Conservation (phyloP, 108 stramenopile species). For the Phaeodactylum tricornutum region DNA sequence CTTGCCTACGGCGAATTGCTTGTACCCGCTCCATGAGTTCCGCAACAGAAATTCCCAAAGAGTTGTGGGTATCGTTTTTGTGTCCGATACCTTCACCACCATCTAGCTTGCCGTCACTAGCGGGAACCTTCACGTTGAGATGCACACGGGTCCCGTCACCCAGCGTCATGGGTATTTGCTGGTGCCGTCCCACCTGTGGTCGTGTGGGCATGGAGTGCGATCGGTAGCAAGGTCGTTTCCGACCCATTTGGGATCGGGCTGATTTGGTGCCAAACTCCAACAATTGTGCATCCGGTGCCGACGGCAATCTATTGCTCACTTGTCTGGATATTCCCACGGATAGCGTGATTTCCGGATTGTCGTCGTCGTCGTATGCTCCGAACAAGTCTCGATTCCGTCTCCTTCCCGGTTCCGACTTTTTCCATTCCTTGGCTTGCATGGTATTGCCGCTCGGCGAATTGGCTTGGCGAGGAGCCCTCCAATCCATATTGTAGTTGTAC, state of each 20-base stretch:
- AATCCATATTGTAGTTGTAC: too few relatives aligned
- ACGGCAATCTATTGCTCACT: background rate
- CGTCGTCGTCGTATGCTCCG: too few relatives aligned
- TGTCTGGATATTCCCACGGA: background rate
- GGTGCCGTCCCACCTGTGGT: background rate
- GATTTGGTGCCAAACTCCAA: background rate
- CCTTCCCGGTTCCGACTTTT: too few relatives aligned
- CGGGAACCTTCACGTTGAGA: background rate
- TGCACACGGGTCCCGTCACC: conserved; percentile 15
- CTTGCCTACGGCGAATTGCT: conserved; percentile 12
- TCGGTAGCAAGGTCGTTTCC: background rate
- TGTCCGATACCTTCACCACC: background rate
- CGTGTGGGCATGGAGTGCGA: background rate
- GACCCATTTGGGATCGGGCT: background rate
- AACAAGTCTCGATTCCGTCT: too few relatives aligned
- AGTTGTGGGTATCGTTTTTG: conserved; percentile 2
- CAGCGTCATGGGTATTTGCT: conserved; percentile 16
- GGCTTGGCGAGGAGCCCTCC: background rate
- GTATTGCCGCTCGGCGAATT: background rate
- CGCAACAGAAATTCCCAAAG: conserved; percentile 27
- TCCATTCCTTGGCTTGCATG: conserved; percentile 5
- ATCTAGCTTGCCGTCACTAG: background rate
- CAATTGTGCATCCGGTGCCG: conserved; percentile 19
- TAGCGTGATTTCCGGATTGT: background rate
- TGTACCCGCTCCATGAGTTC: conserved; percentile 36